These are phyloP conservation scores for Tilletiopsis washingtonensis DNA, from an alignment of 1,284 basidiomycete genomes.

Conservation along the genomic window DNA sequence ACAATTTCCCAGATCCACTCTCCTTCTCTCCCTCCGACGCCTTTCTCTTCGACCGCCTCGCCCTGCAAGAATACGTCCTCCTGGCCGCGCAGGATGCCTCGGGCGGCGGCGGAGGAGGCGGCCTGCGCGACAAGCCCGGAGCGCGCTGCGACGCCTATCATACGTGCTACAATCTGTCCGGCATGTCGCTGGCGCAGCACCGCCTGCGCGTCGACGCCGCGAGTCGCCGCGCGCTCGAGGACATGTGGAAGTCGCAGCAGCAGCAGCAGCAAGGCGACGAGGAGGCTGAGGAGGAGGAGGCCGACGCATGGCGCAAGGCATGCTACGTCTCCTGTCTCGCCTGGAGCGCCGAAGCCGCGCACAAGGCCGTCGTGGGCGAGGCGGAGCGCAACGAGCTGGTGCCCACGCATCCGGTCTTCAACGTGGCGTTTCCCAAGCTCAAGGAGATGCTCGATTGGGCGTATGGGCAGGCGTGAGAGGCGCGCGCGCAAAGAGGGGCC, in stretches of 20 bases:
- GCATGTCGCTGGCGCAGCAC: constrained; percentile 38
- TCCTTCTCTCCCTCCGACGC: constrained; percentile 2
- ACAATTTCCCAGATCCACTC: no score
- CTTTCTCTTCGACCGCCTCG: constrained; percentile 49
- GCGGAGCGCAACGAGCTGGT: constrained; percentile 15
- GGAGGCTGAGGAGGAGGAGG: neutral
- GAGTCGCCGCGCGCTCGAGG: constrained; percentile 5
- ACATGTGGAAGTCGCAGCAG: neutral
- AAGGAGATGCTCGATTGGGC: constrained; percentile 36
- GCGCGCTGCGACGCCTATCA: constrained; percentile 57
- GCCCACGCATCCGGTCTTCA: constrained; percentile 38
- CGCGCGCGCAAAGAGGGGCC: no score
- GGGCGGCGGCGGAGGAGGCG: no score
- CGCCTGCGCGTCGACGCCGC: constrained; percentile 4
- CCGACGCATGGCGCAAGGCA: constrained; percentile 15
- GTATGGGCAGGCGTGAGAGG: constrained; percentile 15
- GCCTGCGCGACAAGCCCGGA: constrained; percentile 87
- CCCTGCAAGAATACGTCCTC: constrained; percentile 80
- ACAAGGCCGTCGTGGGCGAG: constrained; percentile 13
- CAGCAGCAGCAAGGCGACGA: neutral
- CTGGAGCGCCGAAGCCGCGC: constrained; percentile 16
- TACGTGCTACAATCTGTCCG: constrained; percentile 46
- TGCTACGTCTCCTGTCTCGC: constrained; percentile 21
- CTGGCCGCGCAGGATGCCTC: constrained; percentile 67
- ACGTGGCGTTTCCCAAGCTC: constrained; percentile 24